Evolutionary conservation across 768 basidiomycete species (phyloP), one percentile per base, ranked within the genome.

Genomic region (Collybiopsis confluens): DNA sequence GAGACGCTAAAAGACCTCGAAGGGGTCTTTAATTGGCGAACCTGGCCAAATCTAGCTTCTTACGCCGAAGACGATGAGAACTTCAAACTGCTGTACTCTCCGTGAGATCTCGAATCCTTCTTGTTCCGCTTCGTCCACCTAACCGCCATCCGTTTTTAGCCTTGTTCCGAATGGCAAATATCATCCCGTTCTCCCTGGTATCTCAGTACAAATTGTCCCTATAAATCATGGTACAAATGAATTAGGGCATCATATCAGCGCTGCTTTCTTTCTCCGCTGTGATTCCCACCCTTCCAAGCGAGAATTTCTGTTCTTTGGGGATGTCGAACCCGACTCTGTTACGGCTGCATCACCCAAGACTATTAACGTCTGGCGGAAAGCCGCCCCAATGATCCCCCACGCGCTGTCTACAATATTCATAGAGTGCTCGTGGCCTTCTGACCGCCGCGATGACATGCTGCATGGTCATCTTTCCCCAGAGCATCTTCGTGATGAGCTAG

Each of bases 241-340:
- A 44, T 61, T 66, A 30, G 81, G 80, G 16, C 65, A 69, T 33
- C 94, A 97, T 68, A 77, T 85, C 15, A 89, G 89, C 13, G 73
- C 87, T 1, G 96, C 94, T 15, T 95, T 90, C 73, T 96, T 96
- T 67, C 68, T 98, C 60, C 81, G 84, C 13, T 80, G 88, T 59
- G 76, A 89, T 35, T 44, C 41, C 2, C 65, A 79, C 48, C 69
- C 76, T 16, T 75, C 77, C 30, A 67, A 66, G 1, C 77, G 73
- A 44, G 90, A 96, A 66, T 85, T 98, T 59, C 74, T 98, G 35
- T 98, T 98, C 70, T 96, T 97, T 61, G 96, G 96, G 0, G 94
- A 96, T 68, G 86, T 97, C 56, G 92, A 95, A 62, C 90, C 92
- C 8, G 92, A 95, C 70, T 79, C 80, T 46, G 61, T 94, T 44